Evolutionary conservation across 1,139 yeast species (phyloP), one percentile per base, ranked within the genome.

Genomic region (Geotrichum restrictum): DNA sequence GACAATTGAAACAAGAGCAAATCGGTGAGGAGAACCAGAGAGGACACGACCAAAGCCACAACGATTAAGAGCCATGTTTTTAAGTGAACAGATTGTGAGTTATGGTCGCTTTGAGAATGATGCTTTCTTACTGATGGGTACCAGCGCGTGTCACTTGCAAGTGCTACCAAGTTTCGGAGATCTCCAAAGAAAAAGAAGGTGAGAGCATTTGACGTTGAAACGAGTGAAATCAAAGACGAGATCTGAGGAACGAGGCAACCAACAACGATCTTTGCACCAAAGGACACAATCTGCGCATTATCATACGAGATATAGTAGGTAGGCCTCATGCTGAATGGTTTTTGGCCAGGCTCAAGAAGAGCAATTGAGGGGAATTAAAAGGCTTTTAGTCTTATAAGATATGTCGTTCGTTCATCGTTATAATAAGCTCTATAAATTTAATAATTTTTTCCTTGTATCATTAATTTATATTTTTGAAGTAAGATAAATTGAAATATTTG

Each of bases 1-100:
- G 48, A 34, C 1, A 45, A 14, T 22, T 45, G 48, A 14, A 45
- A 45, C 40, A 45, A 22, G 14, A 45, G 40, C 22, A 45, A 24
- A n/a, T 45, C 48, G 2, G 48, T 34, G 3, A 45, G 41, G 14
- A 45, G 41, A 3, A 45, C 48, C 2, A 34, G 41, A 7, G 41
- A 16, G 5, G 41, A 24, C 2, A 22, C 8, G 3, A 27, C 13
- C 4, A 34, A 14, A 3, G 48, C 48, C 13, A 34, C 10, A 5
- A 22, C 2, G 19, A 34, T 22, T 3, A 32, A 33, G 4, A 24
- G 2, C 32, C 32, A 33, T 8, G 41, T 21, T 24, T 24, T 8
- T 5, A 24, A 24, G 8, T 8, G 29, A 5, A 24, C 8, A 3
- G 19, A 13, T n/a, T 6, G 6, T 2, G n/a, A 10, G 19, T 33